Base-by-base conservation (phyloP, 73 alveolate species). In the Blepharisma japonicum region DNA sequence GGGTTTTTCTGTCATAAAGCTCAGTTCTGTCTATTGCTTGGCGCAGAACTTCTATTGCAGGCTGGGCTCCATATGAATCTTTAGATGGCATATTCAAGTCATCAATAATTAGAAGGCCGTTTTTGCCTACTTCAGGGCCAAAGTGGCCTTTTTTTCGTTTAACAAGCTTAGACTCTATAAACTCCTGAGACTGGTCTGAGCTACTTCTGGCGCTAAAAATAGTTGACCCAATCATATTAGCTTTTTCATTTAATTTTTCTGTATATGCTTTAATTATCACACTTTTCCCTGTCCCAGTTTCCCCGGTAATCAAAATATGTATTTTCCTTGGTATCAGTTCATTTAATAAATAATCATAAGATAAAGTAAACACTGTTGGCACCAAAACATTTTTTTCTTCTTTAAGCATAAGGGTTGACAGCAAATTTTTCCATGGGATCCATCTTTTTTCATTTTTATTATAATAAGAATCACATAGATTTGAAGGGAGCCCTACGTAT, bases 81-180 rank as follows among this genome's bases (percentile, higher is more conserved):
- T 96, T 94, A 79, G 92, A 92, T 27, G 99, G 98, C 99, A 96
- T 96, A 82, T 96, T 96, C 56, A 96, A 81, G 83, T 96, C 99
- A 81, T 95, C 99, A 6, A 95, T 97, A 67, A 93, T 94, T n/a
- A 95, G 86, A 45, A 94, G 90, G 55, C 89, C 88, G 81, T 90
- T 90, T 81, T 93, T 86, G 46, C 99, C 98, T 6, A 91, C 91
- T 53, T 89, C 89, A 8, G 99, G 99, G 6, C 99, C 99, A 92
- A 72, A 87, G 4, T 84, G 91, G 20, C 94, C 94, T 76, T 90
- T 90, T 84, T 86, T 87, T 68, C 93, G 68, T 79, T 90, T 90
- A 32, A 83, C 92, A 42, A 90, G 71, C 71, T 84, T 87, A 1
- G 81, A 50, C 45, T 90, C 89, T 32, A 90, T 84, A 67, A 85